phyloP scores from a whole-genome alignment of 192 early-diverging fungal species.

The Bifiguratus adelaidae region DNA sequence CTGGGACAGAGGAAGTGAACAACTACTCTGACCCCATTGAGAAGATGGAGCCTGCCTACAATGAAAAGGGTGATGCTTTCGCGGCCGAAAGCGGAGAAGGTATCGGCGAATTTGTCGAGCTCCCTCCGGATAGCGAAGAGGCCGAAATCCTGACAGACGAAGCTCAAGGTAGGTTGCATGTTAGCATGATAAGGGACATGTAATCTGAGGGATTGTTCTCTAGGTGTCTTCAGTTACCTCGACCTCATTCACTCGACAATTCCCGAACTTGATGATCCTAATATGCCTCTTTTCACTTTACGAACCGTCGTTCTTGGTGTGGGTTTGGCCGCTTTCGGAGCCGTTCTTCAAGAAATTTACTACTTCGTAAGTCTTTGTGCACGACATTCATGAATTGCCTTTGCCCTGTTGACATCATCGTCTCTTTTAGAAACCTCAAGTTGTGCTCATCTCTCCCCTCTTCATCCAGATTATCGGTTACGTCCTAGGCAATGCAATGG shows the following conservation, averaged over 20 bases:
- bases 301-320: background rate
- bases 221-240: background rate
- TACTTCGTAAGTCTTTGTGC: background rate
- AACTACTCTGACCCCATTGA: no score
- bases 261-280: background rate
- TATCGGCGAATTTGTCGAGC: background rate
- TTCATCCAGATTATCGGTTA: constrained; percentile 1
- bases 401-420: no score
- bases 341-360: constrained; percentile 1
- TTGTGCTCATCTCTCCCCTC: background rate
- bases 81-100: no score
- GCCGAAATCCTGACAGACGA: background rate
- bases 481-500: background rate
- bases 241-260: background rate
- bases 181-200: background rate
- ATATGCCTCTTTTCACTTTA: background rate
- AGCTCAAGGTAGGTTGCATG: background rate
- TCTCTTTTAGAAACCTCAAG: constrained; percentile 3
- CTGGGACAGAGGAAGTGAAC: no score
- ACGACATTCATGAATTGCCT: background rate
- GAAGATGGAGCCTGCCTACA: no score
- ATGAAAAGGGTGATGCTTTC: no score
- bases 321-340: background rate
- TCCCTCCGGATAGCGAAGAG: background rate
- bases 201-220: background rate